Conservation (phyloP, 2,329 filamentous ascomycete genomes). For the Exophiala phaeomuriformis region DNA sequence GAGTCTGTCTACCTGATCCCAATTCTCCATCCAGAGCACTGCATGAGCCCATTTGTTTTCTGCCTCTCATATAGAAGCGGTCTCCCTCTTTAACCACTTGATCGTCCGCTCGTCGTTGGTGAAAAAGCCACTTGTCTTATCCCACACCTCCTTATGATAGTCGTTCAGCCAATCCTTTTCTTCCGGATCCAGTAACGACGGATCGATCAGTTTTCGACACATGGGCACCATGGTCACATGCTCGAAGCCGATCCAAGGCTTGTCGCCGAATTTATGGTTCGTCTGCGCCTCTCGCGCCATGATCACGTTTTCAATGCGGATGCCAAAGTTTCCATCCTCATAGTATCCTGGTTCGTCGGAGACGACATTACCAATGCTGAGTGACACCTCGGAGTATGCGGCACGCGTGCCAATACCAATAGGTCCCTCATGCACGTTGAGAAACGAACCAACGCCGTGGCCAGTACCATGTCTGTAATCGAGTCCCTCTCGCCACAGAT, state of each 20-base stretch:
- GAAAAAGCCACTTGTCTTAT: conserved; percentile 74
- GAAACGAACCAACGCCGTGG: conserved; percentile 86
- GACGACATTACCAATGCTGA: conserved; percentile 87
- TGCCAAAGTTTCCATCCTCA: conserved; percentile 88
- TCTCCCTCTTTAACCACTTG: conserved; percentile 76
- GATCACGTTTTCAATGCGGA: conserved; percentile 93
- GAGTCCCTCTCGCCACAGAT: conserved; percentile 84
- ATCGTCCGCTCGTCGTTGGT: conserved; percentile 62
- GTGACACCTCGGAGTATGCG: conserved; percentile 81
- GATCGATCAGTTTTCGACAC: conserved; percentile 80
- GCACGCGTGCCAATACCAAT: conserved; percentile 91
- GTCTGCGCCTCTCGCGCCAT: conserved; percentile 86
- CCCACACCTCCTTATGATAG: conserved; percentile 72
- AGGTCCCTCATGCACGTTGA: conserved; percentile 96
- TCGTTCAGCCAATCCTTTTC: conserved; percentile 84
- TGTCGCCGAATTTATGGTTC: conserved; percentile 81
- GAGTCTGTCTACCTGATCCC: no score
- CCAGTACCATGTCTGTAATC: conserved; percentile 96
- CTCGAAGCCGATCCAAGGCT: conserved; percentile 90
- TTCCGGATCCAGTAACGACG: conserved; percentile 57
- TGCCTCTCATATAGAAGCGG: conserved; percentile 19
- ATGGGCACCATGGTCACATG: conserved; percentile 96
- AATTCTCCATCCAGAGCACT: no score
- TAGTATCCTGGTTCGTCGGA: conserved; percentile 97
- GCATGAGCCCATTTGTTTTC: not conserved